Conservation (phyloP, 768 basidiomycete species). For the Lyophyllum atratum region DNA sequence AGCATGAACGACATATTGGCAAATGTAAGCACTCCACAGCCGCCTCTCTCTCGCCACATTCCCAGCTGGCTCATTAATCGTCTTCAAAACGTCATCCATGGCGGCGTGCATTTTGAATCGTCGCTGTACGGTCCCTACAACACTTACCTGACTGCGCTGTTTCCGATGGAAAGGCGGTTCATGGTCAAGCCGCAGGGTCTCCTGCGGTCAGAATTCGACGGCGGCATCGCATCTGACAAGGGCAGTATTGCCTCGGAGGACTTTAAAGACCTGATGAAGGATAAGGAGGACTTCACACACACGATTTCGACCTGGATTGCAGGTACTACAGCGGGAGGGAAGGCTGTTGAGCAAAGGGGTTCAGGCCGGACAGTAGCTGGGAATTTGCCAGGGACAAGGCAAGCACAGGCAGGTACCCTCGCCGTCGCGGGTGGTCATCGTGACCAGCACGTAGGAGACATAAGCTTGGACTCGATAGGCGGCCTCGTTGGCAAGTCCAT, state of each 20-base stretch:
- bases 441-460: not conserved
- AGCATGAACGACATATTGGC: not conserved
- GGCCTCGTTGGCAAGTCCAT: not conserved
- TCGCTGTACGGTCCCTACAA: not conserved
- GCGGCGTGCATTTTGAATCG: not conserved
- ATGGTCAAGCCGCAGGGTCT: not conserved
- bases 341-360: not conserved
- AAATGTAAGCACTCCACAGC: not conserved
- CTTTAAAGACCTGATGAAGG: not conserved
- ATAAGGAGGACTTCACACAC: not conserved
- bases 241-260: not conserved
- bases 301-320: not conserved
- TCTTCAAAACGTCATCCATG: not conserved
- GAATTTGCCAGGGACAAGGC: not conserved
- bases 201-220: not conserved
- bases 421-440: not conserved
- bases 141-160: not conserved
- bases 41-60: not conserved
- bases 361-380: no score
- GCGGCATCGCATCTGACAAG: not conserved
- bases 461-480: not conserved
- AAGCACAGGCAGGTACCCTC: not conserved
- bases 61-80: not conserved
- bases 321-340: not conserved
- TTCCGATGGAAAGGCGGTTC: not conserved